Evolutionary conservation across 1,139 yeast genomes (phyloP).

Genomic region (Geotrichum phurueaensis): DNA sequence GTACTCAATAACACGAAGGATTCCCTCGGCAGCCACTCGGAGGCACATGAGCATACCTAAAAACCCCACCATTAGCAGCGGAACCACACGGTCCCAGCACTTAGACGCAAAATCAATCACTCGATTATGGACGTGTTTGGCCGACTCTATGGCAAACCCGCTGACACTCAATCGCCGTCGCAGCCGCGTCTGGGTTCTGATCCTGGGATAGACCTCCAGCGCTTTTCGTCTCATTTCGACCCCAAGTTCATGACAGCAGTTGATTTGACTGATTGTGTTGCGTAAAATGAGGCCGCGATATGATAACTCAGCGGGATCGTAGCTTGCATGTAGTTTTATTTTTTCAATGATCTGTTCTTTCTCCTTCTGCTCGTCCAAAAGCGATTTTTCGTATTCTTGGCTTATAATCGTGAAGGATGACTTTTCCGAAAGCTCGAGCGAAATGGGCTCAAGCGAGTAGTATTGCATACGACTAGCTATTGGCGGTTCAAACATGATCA

Average conservation of each 20-base stretch:
- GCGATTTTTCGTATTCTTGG: conserved; percentile 31
- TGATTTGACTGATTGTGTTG: conserved; percentile 32
- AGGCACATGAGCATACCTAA: conserved; percentile 23
- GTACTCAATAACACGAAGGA: conserved; percentile 39
- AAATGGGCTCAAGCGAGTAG: conserved; percentile 67
- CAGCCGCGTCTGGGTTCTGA: conserved; percentile 20
- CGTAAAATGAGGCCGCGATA: conserved; percentile 20
- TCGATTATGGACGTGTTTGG: conserved; percentile 25
- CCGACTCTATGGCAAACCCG: conserved; percentile 27
- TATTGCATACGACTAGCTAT: conserved; percentile 68
- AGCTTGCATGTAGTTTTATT: conserved; percentile 22
- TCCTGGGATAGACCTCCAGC: conserved; percentile 28
- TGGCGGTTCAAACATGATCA: conserved; percentile 70
- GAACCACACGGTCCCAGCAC: conserved; percentile 15
- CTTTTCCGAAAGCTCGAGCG: conserved; percentile 50
- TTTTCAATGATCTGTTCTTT: conserved; percentile 22
- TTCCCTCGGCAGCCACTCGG: conserved; percentile 33
- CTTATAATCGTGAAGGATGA: conserved; percentile 27
- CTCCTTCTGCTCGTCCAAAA: conserved; percentile 25
- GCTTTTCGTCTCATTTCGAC: conserved; percentile 30
- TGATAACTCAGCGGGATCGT: conserved; percentile 1
- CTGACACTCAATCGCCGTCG: conserved; percentile 25
- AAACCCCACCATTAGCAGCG: conserved; percentile 9
- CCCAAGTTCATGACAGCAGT: conserved; percentile 34
- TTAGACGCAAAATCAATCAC: conserved; percentile 14